A percentile compares a stretch with the other conserved stretches of the same genome.
Evolutionary conservation across 1,284 basidiomycete genomes (phyloP).

Genomic region (Malassezia cuniculi): DNA sequence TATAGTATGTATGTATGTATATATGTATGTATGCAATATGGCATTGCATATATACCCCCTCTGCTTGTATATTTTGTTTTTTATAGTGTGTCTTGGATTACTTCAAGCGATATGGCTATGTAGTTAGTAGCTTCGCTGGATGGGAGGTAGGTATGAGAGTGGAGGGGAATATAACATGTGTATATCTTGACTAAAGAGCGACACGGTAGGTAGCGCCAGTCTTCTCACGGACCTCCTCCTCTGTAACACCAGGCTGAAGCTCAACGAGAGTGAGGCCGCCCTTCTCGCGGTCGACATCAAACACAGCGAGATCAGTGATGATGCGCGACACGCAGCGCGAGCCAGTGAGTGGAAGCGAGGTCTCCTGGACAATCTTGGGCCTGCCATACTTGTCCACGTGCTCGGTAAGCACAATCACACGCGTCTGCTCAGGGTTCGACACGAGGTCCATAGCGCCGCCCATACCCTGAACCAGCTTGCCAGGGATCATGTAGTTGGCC

Average conservation of each 20-base stretch:
- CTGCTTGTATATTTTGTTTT: too few relatives aligned
- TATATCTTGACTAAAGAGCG: constrained; percentile 49
- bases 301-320: constrained; percentile 77
- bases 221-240: constrained; percentile 73
- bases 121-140: too few relatives aligned
- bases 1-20: too few relatives aligned
- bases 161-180: too few relatives aligned
- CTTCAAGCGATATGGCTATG: too few relatives aligned
- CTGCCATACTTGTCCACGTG: constrained; percentile 78
- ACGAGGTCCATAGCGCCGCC: constrained; percentile 80
- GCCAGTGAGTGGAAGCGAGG: constrained; percentile 74
- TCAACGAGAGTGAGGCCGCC: constrained; percentile 67
- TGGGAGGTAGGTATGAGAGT: too few relatives aligned
- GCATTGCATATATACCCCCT: too few relatives aligned
- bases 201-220: constrained; percentile 63
- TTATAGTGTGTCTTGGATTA: too few relatives aligned
- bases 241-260: constrained; percentile 64
- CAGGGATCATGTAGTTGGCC: constrained; percentile 96
- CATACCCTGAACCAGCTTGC: constrained; percentile 64
- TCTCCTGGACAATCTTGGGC: constrained; percentile 72
- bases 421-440: constrained; percentile 23
- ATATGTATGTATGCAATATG: too few relatives aligned
- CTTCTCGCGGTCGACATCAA: constrained; percentile 64
- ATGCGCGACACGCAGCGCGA: constrained; percentile 72
- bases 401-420: constrained; percentile 66